Percentiles rank a stretch among this genome's conserved stretches.
phyloP scores from a whole-genome alignment of 2,329 filamentous ascomycete species.

The Aspergillus fumigatus region DNA sequence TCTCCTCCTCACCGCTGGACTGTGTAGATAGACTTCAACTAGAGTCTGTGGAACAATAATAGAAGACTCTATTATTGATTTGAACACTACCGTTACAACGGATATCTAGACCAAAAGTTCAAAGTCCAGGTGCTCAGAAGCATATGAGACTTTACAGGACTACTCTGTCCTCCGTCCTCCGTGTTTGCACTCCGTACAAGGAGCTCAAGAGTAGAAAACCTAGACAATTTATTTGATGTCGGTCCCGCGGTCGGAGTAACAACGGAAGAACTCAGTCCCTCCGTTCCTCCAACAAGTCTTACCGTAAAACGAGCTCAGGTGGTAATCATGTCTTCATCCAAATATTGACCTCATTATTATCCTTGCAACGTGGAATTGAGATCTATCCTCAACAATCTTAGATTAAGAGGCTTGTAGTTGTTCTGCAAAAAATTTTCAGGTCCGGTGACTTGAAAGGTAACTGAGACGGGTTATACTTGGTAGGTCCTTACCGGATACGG shows the following conservation, averaged over 20 bases:
- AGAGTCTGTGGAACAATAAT: not conserved
- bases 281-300: not conserved
- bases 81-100: not conserved
- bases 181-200: too few relatives aligned
- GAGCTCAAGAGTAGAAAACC: not conserved
- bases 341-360: not conserved
- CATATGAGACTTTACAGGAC: not conserved
- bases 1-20: slow-evolving; percentile 4
- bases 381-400: not conserved
- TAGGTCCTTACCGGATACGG: not conserved
- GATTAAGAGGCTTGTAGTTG: not conserved
- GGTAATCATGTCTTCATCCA: not conserved
- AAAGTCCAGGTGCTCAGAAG: not conserved
- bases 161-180: not conserved
- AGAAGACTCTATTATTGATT: not conserved
- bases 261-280: slow-evolving; percentile 2
- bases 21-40: not conserved
- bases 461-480: not conserved
- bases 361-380: not conserved
- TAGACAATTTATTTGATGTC: not conserved
- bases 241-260: slow-evolving; percentile 3
- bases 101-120: too few relatives aligned
- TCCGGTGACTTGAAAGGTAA: slow-evolving; percentile 2
- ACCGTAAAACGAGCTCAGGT: not conserved
- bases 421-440: not conserved